Evolutionary conservation across 1,284 basidiomycete species (phyloP).

Genomic region (Lignosus rhinocerotis): DNA sequence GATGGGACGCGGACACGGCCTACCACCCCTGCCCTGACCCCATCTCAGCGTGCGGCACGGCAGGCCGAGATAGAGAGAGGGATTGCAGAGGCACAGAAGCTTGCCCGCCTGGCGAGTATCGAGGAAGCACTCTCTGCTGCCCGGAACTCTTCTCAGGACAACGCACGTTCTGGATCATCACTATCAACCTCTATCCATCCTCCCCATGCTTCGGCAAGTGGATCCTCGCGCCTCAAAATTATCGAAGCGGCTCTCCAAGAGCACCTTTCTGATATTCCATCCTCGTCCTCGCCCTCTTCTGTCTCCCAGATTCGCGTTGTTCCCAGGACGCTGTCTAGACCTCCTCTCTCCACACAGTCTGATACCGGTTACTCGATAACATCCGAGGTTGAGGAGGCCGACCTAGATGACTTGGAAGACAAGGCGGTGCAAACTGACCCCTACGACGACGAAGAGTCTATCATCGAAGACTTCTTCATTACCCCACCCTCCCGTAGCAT

Average conservation of each 20-base stretch:
- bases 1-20: background rate
- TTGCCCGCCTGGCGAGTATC: slow-evolving; percentile 16
- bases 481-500: slow-evolving; percentile 1
- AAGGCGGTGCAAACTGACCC: slow-evolving; percentile 17
- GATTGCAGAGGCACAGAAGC: slow-evolving; percentile 2
- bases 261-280: slow-evolving; percentile 14
- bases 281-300: slow-evolving; percentile 9
- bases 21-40: slow-evolving; percentile 3
- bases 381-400: slow-evolving; percentile 11
- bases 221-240: background rate
- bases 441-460: slow-evolving; percentile 15
- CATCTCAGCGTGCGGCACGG: slow-evolving; percentile 5
- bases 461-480: slow-evolving; percentile 9
- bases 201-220: slow-evolving; percentile 4
- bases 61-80: slow-evolving; percentile 5
- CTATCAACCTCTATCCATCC: slow-evolving; percentile 1
- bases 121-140: slow-evolving; percentile 14
- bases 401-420: slow-evolving; percentile 18
- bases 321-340: slow-evolving; percentile 1
- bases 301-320: slow-evolving; percentile 11
- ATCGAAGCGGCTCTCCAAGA: slow-evolving; percentile 1
- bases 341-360: slow-evolving; percentile 6
- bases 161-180: background rate
- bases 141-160: slow-evolving; percentile 12
- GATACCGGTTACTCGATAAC: slow-evolving; percentile 19